A percentile compares a stretch with the other conserved stretches of the same genome.
These are phyloP conservation scores for Endogone sp. DNA, from an alignment of 192 early-diverging fungal genomes.

Conservation along the genomic window DNA sequence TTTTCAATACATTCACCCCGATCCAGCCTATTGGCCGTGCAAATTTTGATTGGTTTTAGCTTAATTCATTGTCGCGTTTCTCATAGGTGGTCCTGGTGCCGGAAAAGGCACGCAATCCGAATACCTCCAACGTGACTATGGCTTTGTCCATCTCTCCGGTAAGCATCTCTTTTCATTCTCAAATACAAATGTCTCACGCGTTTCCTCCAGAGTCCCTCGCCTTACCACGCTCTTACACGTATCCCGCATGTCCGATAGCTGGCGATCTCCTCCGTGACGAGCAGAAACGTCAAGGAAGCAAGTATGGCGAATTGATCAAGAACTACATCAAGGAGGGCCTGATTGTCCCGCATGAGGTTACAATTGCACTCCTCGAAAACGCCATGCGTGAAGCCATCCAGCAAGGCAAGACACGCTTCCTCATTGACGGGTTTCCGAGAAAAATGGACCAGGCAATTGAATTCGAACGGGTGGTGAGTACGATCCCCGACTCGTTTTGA, in stretches of 20 bases:
- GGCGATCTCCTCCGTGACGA: constrained; percentile 95
- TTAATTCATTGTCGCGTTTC: no score
- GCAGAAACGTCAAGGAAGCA: constrained; percentile 72
- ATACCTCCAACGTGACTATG: constrained; percentile 82
- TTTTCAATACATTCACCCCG: not conserved
- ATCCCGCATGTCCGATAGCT: constrained; percentile 35
- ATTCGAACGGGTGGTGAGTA: constrained; percentile 84
- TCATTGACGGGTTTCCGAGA: constrained; percentile 97
- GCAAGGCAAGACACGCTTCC: constrained; percentile 59
- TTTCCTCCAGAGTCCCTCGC: no score
- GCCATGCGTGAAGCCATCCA: constrained; percentile 75
- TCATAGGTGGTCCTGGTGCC: constrained; percentile 68
- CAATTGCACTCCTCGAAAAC: constrained; percentile 84
- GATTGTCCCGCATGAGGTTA: constrained; percentile 96
- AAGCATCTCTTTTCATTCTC: constrained; percentile 4
- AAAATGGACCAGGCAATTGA: constrained; percentile 89
- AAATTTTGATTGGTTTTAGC: no score
- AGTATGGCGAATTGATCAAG: constrained; percentile 90
- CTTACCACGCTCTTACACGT: not conserved
- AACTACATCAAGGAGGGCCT: constrained; percentile 89
- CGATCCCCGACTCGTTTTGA: no score
- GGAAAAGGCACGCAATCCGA: constrained; percentile 98
- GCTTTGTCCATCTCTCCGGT: constrained; percentile 94
- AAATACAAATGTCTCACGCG: not conserved
- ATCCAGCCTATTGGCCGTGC: no score